Percentiles rank a stretch among this genome's conserved stretches.
phyloP scores from a whole-genome alignment of 495 filamentous ascomycete genomes.

The Penicillium soppii region DNA sequence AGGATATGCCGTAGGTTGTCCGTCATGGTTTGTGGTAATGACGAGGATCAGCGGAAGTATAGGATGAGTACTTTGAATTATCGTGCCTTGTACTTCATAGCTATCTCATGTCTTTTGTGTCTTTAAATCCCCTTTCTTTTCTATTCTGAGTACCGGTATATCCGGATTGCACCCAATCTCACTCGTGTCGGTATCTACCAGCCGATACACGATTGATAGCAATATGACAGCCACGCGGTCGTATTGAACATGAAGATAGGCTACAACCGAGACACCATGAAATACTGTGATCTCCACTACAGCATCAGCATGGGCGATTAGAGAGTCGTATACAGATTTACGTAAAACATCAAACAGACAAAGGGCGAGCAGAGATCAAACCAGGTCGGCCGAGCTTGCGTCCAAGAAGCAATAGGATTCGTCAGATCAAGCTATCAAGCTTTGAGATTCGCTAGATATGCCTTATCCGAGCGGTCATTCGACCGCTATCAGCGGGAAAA shows the following conservation, averaged over 20 bases:
- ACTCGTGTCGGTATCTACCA: neutral
- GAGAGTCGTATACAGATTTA: neutral
- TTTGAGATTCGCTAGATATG: neutral
- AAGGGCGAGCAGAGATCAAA: neutral
- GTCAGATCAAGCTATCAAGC: neutral
- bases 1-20: conserved; percentile 6
- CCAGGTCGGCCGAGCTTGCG: neutral
- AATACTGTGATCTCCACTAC: neutral
- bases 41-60: neutral
- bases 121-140: neutral
- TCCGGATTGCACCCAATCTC: neutral
- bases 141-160: neutral
- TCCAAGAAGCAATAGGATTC: neutral
- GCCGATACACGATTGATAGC: neutral
- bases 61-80: neutral
- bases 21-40: conserved; percentile 1
- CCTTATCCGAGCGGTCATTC: neutral
- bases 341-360: neutral
- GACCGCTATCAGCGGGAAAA: neutral
- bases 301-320: neutral
- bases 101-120: neutral
- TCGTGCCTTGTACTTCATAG: neutral
- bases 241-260: neutral
- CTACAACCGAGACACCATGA: neutral
- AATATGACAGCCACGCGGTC: neutral